Evolutionary conservation across 1,284 basidiomycete genomes (phyloP).

Genomic region (Grifola frondosa): DNA sequence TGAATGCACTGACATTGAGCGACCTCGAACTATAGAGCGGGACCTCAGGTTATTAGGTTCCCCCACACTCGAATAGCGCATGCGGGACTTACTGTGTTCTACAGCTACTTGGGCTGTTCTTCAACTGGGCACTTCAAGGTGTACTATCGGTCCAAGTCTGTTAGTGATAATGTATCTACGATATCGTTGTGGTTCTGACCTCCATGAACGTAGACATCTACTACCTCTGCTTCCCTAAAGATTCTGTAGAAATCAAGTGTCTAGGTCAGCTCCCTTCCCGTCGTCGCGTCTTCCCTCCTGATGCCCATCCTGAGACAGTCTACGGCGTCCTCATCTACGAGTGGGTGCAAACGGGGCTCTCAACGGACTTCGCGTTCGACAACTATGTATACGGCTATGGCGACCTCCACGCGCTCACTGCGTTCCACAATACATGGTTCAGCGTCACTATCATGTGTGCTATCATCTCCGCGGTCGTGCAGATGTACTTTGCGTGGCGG

Average conservation of each 20-base stretch:
- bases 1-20: too few relatives aligned
- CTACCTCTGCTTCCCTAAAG: background rate
- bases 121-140: constrained; percentile 4
- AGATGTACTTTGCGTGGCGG: constrained; percentile 4
- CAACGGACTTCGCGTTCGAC: constrained; percentile 4
- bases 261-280: constrained; percentile 1
- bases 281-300: background rate
- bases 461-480: constrained; percentile 1
- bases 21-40: too few relatives aligned
- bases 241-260: background rate
- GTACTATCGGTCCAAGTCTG: constrained; percentile 2
- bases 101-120: constrained; percentile 2
- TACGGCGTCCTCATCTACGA: constrained; percentile 4
- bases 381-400: constrained; percentile 6
- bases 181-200: background rate
- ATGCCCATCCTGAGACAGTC: background rate
- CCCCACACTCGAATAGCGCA: background rate
- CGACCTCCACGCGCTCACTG: background rate
- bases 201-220: background rate
- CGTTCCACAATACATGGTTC: constrained; percentile 8
- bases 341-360: constrained; percentile 6
- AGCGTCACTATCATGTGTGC: constrained; percentile 8
- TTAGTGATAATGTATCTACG: background rate
- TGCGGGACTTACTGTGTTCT: background rate
- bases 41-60: background rate